A percentile compares a stretch with the other conserved stretches of the same genome.
Conservation (phyloP, 2,329 filamentous ascomycete genomes). For the Periconia sp. region DNA sequence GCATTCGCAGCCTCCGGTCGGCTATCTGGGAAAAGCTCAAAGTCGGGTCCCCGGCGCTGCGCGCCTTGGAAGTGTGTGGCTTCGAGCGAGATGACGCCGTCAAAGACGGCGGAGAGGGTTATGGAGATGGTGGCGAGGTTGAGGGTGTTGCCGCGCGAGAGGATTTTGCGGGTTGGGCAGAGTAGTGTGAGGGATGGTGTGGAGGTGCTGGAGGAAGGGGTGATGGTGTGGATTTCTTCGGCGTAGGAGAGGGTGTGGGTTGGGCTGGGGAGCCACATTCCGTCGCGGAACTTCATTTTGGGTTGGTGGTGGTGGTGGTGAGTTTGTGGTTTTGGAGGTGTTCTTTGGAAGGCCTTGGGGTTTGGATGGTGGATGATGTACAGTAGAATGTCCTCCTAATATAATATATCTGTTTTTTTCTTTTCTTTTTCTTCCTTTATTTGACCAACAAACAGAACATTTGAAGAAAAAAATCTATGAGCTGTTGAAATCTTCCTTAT, state of each 20-base stretch:
- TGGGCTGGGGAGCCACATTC: slow-evolving; percentile 67
- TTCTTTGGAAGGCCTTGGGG: too few relatives aligned
- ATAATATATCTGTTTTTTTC: too few relatives aligned
- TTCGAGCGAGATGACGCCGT: slow-evolving; percentile 63
- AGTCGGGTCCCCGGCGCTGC: slow-evolving; percentile 56
- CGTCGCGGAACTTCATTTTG: slow-evolving; percentile 64
- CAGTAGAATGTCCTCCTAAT: too few relatives aligned
- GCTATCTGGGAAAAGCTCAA: slow-evolving; percentile 60
- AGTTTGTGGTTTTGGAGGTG: too few relatives aligned
- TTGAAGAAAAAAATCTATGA: too few relatives aligned
- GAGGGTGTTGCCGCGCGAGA: slow-evolving; percentile 57
- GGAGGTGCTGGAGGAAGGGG: slow-evolving; percentile 48
- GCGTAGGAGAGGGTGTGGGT: slow-evolving; percentile 65
- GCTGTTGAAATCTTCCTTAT: too few relatives aligned
- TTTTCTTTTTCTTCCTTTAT: too few relatives aligned
- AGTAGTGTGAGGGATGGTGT: slow-evolving; percentile 52
- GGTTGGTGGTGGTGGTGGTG: not conserved
- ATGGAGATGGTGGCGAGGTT: slow-evolving; percentile 59
- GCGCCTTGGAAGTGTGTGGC: slow-evolving; percentile 61
- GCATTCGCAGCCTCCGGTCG: slow-evolving; percentile 47
- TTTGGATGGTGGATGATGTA: too few relatives aligned
- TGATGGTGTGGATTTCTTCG: slow-evolving; percentile 62
- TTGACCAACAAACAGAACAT: too few relatives aligned
- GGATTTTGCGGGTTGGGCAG: slow-evolving; percentile 60
- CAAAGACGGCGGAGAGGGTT: slow-evolving; percentile 59